Conservation (phyloP, 192 early-diverging fungal genomes). For the Thoreauomyces humboldtii region DNA sequence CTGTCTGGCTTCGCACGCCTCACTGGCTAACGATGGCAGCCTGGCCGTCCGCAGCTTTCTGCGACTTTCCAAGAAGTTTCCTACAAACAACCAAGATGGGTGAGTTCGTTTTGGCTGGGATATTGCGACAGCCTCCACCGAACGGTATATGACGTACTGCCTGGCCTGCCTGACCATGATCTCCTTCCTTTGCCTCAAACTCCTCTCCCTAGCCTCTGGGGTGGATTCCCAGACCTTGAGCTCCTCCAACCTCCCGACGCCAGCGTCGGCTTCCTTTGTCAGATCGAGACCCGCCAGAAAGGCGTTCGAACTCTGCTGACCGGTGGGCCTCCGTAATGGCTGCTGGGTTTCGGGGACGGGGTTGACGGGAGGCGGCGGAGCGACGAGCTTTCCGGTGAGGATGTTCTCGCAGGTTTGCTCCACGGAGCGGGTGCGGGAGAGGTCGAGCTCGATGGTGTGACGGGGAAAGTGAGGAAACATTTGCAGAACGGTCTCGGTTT, state of each 20-base stretch:
- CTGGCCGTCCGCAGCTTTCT: too few relatives aligned
- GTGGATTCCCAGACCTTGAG: constrained; percentile 64
- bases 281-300: background rate
- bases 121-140: too few relatives aligned
- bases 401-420: constrained; percentile 80
- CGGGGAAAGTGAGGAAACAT: constrained; percentile 84
- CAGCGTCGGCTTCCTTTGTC: background rate
- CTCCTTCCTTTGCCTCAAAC: constrained; percentile 64
- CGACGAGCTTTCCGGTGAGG: constrained; percentile 8
- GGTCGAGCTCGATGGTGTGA: constrained; percentile 69
- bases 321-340: background rate
- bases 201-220: constrained; percentile 57
- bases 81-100: too few relatives aligned
- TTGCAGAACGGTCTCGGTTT: constrained; percentile 68
- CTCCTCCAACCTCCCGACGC: constrained; percentile 36
- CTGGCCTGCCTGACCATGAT: constrained; percentile 69
- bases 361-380: constrained; percentile 8
- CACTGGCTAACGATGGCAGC: too few relatives aligned
- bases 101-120: too few relatives aligned
- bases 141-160: too few relatives aligned
- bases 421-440: constrained; percentile 79
- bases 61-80: too few relatives aligned
- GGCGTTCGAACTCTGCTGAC: background rate
- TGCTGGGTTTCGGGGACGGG: background rate
- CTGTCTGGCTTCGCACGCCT: too few relatives aligned